Percentiles rank a stretch among this genome's conserved stretches.
phyloP scores from a whole-genome alignment of 306 rosid genomes.

The Malus asiatica region DNA sequence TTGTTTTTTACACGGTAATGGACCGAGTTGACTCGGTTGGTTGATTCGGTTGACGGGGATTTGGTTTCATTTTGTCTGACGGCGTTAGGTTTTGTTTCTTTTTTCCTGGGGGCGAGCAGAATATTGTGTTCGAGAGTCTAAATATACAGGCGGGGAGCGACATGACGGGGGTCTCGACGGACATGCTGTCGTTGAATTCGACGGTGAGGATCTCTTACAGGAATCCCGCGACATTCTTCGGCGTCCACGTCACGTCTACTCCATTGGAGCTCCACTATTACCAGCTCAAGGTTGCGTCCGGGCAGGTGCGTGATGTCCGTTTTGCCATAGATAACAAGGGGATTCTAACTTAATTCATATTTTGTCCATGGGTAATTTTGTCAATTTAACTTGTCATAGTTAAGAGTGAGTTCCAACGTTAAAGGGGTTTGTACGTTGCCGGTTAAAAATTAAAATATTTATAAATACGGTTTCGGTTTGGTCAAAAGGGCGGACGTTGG shows the following conservation, averaged over 20 bases:
- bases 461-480: background rate
- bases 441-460: background rate
- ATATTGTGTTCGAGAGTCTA: constrained; percentile 55
- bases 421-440: background rate
- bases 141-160: constrained; percentile 80
- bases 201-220: constrained; percentile 66
- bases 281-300: constrained; percentile 69
- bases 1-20: background rate
- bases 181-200: constrained; percentile 75
- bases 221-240: constrained; percentile 80
- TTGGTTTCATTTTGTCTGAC: background rate
- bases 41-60: background rate
- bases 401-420: background rate
- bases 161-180: constrained; percentile 64
- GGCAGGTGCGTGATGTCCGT: constrained; percentile 43
- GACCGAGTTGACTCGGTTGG: background rate
- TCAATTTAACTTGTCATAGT: background rate
- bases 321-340: background rate
- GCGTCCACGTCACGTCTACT: constrained; percentile 74
- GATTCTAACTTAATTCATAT: background rate
- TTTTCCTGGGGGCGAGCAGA: constrained; percentile 23
- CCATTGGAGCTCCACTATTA: constrained; percentile 56
- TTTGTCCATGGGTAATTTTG: background rate
- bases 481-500: background rate
- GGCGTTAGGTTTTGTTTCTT: background rate